Percentiles rank a stretch among this genome's conserved stretches.
Evolutionary conservation across 495 filamentous ascomycete genomes (phyloP).

Genomic region (Aspergillus affinis): DNA sequence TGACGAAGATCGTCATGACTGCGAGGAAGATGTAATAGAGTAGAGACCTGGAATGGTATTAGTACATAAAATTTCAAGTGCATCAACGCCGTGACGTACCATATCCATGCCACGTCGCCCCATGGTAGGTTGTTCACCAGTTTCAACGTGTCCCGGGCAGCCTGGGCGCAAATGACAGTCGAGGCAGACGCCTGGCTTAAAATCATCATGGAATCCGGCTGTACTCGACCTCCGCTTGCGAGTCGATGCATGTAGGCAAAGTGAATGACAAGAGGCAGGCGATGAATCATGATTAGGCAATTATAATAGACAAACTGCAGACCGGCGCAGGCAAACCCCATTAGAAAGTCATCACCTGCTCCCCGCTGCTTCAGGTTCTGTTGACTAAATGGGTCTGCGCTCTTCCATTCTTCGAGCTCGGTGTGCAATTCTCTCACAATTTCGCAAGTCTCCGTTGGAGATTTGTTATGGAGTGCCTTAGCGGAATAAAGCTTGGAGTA

Average conservation of each 20-base stretch:
- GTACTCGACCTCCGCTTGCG: constrained; percentile 5
- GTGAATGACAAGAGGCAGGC: constrained; percentile 89
- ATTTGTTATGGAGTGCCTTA: constrained; percentile 72
- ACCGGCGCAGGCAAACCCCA: constrained; percentile 84
- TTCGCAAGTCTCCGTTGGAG: constrained; percentile 80
- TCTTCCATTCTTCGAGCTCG: constrained; percentile 89
- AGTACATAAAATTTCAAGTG: background rate
- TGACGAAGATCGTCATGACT: constrained; percentile 89
- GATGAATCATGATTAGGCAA: constrained; percentile 91
- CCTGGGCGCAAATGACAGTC: constrained; percentile 77
- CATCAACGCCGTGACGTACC: constrained; percentile 47
- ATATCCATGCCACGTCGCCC: constrained; percentile 89
- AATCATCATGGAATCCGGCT: constrained; percentile 31
- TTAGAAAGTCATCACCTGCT: constrained; percentile 75
- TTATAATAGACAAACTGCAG: constrained; percentile 95
- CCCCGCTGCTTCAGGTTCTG: constrained; percentile 74
- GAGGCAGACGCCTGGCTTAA: constrained; percentile 83
- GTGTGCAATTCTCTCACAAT: constrained; percentile 84
- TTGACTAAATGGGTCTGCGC: constrained; percentile 70
- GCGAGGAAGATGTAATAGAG: constrained; percentile 94
- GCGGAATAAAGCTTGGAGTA: constrained; percentile 87
- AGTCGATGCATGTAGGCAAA: constrained; percentile 33
- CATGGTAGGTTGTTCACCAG: constrained; percentile 91
- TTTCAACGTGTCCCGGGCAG: constrained; percentile 85
- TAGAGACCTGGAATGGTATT: constrained; percentile 64